Conservation (phyloP, 176 grass and related monocot species). For the Guadua angustifolia region DNA sequence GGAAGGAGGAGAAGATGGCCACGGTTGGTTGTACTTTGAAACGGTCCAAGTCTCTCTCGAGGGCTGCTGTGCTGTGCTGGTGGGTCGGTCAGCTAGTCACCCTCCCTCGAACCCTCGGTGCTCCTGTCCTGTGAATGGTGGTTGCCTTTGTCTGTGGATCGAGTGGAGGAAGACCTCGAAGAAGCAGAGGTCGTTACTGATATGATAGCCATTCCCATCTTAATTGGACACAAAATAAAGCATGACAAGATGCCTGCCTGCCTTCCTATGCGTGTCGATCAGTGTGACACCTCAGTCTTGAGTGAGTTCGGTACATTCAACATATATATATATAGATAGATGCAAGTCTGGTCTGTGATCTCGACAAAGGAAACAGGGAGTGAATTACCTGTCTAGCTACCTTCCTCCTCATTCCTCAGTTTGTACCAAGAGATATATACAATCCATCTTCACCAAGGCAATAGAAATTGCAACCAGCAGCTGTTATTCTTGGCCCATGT, state of each 20-base stretch:
- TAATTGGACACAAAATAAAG: not conserved
- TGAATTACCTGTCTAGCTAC: not conserved
- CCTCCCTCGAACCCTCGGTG: no score
- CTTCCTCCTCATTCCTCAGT: constrained; percentile 37
- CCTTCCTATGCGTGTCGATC: not conserved
- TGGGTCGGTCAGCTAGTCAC: not conserved
- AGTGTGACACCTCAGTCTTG: not conserved
- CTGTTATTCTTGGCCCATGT: constrained; percentile 34
- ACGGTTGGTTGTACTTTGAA: constrained; percentile 40
- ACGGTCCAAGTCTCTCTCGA: constrained; percentile 53
- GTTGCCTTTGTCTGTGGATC: not conserved
- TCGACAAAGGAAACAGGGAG: constrained; percentile 4
- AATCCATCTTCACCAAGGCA: not conserved
- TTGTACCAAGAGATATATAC: not conserved
- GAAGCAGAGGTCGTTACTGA: constrained; percentile 34
- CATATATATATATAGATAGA: not conserved
- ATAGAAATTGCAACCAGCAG: not conserved
- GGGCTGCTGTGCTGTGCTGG: no score
- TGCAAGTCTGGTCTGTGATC: not conserved
- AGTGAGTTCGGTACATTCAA: not conserved
- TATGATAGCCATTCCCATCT: not conserved
- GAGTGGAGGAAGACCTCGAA: constrained; percentile 53
- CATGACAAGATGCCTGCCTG: not conserved
- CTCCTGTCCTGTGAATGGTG: not conserved
- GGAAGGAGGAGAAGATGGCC: not conserved